Evolutionary conservation across 2,329 filamentous ascomycete genomes (phyloP).

Genomic region (Neofusicoccum kwambonambiense): DNA sequence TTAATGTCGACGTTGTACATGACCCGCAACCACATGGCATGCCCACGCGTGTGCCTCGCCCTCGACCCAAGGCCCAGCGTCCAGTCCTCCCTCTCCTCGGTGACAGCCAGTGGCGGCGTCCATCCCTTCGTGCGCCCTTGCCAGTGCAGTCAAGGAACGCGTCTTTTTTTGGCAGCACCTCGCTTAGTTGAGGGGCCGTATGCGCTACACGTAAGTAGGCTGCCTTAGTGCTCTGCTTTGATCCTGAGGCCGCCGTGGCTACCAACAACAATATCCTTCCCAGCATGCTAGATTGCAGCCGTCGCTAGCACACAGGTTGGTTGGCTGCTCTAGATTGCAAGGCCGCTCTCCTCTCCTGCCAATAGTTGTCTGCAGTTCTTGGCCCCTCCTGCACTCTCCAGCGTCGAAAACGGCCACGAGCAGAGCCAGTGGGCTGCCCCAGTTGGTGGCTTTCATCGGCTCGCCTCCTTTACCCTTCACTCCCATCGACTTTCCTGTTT

Average conservation of each 20-base stretch:
- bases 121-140: not conserved
- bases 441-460: not conserved
- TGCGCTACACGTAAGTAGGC: not conserved
- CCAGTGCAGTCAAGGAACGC: not conserved
- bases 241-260: not conserved
- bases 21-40: conserved; percentile 1
- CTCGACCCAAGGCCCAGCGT: not conserved
- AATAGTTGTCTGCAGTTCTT: not conserved
- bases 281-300: not conserved
- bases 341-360: not conserved
- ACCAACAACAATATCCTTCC: not conserved
- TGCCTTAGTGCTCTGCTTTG: not conserved
- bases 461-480: not conserved
- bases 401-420: not conserved
- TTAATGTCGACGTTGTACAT: not conserved
- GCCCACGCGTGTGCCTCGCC: not conserved
- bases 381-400: not conserved
- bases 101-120: not conserved
- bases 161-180: not conserved
- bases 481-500: not conserved
- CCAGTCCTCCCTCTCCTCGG: too few relatives aligned
- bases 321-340: not conserved
- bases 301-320: too few relatives aligned
- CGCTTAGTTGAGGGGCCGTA: not conserved
- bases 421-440: not conserved